Base-by-base conservation (phyloP, 23 red algal genomes). In the Gracilariopsis chorda region DNA sequence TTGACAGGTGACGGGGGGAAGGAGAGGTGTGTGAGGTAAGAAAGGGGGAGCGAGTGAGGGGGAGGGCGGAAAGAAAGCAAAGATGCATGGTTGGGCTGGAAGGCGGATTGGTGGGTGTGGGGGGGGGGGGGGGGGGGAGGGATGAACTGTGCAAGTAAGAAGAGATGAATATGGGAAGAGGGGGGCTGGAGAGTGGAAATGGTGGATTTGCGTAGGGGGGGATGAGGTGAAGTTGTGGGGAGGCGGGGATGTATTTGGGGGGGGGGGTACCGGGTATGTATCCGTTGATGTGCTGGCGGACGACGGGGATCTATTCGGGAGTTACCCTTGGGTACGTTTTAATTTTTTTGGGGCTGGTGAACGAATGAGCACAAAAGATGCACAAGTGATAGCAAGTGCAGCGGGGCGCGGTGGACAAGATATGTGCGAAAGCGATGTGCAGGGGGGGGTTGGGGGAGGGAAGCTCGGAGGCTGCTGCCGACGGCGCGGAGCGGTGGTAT, bases 281-380 rank as follows among this genome's bases (percentile, higher is more conserved):
- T n/a, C n/a, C n/a, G n/a, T n/a, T n/a, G n/a, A n/a, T n/a, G n/a
- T n/a, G n/a, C n/a, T n/a, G n/a, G n/a, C n/a, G n/a, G n/a, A n/a
- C n/a, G n/a, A n/a, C n/a, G n/a, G n/a, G n/a, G n/a, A n/a, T n/a
- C n/a, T n/a, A n/a, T n/a, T n/a, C n/a, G n/a, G n/a, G n/a, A n/a
- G n/a, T n/a, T n/a, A n/a, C n/a, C n/a, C n/a, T n/a, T n/a, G n/a
- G n/a, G n/a, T n/a, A n/a, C n/a, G n/a, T n/a, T n/a, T n/a, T n/a
- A n/a, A n/a, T n/a, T n/a, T n/a, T n/a, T n/a, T n/a, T n/a, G n/a
- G 34, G 8, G 63, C 36, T 40, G 28, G 67, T 73, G 28, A 35
- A 73, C 67, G 6, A 45, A 42, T 73, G 67, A 73, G 67, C 67
- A 46, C 67, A 73, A 70, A n/a, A n/a, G n/a, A n/a, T n/a, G n/a